Conservation (phyloP, 176 grass and related monocot genomes). For the Eragrostis nindensis region DNA sequence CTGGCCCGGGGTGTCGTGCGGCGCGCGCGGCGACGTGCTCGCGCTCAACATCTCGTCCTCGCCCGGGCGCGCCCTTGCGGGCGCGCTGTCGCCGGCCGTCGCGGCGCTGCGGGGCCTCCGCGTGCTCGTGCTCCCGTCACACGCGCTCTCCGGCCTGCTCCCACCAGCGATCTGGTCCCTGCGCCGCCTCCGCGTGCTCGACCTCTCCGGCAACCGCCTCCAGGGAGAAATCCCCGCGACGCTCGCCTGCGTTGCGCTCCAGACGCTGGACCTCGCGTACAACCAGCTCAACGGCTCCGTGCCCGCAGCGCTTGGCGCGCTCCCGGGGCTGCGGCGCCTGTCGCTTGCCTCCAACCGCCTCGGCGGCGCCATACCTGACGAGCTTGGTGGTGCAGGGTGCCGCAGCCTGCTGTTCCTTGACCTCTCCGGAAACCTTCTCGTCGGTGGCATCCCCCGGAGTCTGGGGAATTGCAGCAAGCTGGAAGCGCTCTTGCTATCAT, state of each 20-base stretch:
- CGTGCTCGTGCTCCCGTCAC: conserved; percentile 57
- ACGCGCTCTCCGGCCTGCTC: conserved; percentile 59
- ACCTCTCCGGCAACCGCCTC: conserved; percentile 70
- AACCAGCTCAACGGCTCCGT: conserved; percentile 83
- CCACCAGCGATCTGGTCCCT: conserved; percentile 57
- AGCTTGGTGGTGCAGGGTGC: conserved; percentile 58
- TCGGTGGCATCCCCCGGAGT: conserved; percentile 70
- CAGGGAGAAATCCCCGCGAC: conserved; percentile 70
- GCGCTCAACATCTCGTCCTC: conserved; percentile 63
- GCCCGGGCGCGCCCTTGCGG: conserved; percentile 51
- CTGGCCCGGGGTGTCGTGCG: conserved; percentile 79
- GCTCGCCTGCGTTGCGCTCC: conserved; percentile 56
- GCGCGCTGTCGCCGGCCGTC: conserved; percentile 62
- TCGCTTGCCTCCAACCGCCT: conserved; percentile 76
- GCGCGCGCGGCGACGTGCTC: conserved; percentile 49
- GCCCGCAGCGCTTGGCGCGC: conserved; percentile 46
- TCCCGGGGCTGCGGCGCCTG: conserved; percentile 53
- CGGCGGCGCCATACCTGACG: conserved; percentile 70
- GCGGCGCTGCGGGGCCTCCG: conserved; percentile 58
- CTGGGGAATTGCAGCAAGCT: conserved; percentile 70
- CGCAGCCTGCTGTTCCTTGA: conserved; percentile 64
- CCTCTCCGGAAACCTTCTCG: conserved; percentile 78
- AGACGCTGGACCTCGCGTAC: conserved; percentile 76
- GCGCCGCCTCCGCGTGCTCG: conserved; percentile 56
- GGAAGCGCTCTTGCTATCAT: conserved; percentile 59